Evolutionary conservation across 139 green algal species (phyloP).

Genomic region (Tetratostichococcus sp.): DNA sequence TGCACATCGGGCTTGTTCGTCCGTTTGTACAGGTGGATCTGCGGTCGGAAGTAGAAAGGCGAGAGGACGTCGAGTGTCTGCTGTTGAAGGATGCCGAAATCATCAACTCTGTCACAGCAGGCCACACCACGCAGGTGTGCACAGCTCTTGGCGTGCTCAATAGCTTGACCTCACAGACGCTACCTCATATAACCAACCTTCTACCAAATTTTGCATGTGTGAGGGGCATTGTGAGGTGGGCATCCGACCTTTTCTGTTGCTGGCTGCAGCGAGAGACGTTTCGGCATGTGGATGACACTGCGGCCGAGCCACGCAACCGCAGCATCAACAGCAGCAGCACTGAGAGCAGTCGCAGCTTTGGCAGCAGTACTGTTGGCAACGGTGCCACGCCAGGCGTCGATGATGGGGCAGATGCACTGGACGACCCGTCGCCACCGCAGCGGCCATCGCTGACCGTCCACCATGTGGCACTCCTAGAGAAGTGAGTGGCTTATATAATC

Average conservation of each 20-base stretch:
- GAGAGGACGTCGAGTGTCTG: conserved; percentile 1
- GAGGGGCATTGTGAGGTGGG: too few relatives aligned
- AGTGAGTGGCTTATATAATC: too few relatives aligned
- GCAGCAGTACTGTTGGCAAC: neutral
- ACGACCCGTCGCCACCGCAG: neutral
- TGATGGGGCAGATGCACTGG: neutral
- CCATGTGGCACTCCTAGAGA: conserved; percentile 14
- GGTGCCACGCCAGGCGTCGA: neutral
- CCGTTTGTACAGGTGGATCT: conserved; percentile 18
- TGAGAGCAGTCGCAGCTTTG: too few relatives aligned
- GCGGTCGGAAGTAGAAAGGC: conserved; percentile 8
- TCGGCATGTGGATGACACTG: too few relatives aligned
- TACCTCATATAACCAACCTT: too few relatives aligned
- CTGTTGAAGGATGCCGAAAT: conserved; percentile 9
- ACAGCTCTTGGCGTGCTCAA: too few relatives aligned
- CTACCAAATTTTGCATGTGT: too few relatives aligned
- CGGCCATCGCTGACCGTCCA: conserved; percentile 2
- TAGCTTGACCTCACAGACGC: too few relatives aligned
- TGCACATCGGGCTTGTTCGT: too few relatives aligned
- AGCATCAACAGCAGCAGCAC: too few relatives aligned
- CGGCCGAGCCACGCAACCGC: too few relatives aligned
- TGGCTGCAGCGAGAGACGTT: neutral
- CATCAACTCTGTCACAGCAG: neutral
- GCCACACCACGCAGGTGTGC: neutral
- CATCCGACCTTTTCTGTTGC: too few relatives aligned